Conservation (phyloP, 345 rosid species). For the Eucalyptus regnans region DNA sequence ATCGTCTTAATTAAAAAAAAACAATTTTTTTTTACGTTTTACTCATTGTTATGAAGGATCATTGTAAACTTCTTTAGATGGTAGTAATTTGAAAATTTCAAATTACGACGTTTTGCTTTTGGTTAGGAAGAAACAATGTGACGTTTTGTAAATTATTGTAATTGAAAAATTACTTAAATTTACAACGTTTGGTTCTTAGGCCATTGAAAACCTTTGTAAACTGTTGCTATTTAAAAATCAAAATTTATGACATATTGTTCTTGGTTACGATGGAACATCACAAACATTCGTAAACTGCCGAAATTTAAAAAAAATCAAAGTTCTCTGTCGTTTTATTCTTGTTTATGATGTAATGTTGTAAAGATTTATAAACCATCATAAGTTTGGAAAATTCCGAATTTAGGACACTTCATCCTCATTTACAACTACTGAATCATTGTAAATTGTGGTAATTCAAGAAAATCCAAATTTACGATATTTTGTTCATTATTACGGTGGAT, state of each 20-base stretch:
- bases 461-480: background rate
- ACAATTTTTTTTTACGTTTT: too few species aligned
- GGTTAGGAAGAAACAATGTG: background rate
- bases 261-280: background rate
- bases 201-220: background rate
- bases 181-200: background rate
- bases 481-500: background rate
- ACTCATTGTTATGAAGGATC: background rate
- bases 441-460: background rate
- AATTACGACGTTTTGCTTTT: too few species aligned
- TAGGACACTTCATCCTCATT: background rate
- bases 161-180: background rate
- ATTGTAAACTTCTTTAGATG: background rate
- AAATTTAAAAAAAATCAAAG: background rate
- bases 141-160: background rate
- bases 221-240: background rate
- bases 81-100: background rate
- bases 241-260: background rate
- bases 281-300: fast-evolving
- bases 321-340: background rate
- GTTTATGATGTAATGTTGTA: background rate
- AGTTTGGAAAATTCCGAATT: background rate
- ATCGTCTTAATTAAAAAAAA: too few species aligned
- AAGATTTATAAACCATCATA: background rate
- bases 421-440: fast-evolving